Evolutionary conservation across 2,329 filamentous ascomycete species (phyloP).

Genomic region (Sporothrix sp.): DNA sequence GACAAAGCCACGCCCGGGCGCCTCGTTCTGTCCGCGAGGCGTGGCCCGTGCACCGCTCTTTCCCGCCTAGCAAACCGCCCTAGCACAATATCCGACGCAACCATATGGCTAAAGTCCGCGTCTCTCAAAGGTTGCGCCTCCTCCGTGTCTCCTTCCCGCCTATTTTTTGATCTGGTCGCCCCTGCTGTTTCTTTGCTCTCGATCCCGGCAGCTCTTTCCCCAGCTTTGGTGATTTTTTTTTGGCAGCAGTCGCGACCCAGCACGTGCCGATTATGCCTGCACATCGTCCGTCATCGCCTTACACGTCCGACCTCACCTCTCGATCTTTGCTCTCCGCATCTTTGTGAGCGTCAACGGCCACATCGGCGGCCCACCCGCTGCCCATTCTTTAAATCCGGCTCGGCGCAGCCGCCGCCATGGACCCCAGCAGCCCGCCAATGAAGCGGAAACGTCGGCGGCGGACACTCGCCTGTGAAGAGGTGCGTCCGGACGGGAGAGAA

Average conservation of each 20-base stretch:
- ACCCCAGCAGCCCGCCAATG: slow-evolving; percentile 2
- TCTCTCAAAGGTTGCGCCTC: background rate
- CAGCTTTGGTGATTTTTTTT: background rate
- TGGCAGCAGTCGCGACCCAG: background rate
- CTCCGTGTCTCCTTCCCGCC: background rate
- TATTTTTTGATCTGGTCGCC: background rate
- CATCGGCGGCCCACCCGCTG: background rate
- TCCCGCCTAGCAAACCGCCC: background rate
- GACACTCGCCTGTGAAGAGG: slow-evolving; percentile 31
- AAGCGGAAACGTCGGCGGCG: slow-evolving; percentile 18
- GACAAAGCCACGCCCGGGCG: background rate
- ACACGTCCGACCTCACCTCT: background rate
- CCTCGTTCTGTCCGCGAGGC: background rate
- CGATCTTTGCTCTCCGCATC: too few relatives aligned
- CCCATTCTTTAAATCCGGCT: slow-evolving; percentile 5
- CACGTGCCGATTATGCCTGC: background rate
- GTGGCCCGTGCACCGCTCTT: background rate
- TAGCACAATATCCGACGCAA: slow-evolving; percentile 10
- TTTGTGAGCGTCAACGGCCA: too few relatives aligned
- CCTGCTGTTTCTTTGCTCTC: background rate
- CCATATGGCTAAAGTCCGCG: slow-evolving; percentile 13
- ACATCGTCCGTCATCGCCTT: background rate
- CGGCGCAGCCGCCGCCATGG: slow-evolving; percentile 8
- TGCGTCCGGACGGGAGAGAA: slow-evolving; percentile 1
- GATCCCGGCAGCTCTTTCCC: background rate